Evolutionary conservation across 805 yeast genomes (phyloP).

Genomic region (Barnettozyma wickerhamii): DNA sequence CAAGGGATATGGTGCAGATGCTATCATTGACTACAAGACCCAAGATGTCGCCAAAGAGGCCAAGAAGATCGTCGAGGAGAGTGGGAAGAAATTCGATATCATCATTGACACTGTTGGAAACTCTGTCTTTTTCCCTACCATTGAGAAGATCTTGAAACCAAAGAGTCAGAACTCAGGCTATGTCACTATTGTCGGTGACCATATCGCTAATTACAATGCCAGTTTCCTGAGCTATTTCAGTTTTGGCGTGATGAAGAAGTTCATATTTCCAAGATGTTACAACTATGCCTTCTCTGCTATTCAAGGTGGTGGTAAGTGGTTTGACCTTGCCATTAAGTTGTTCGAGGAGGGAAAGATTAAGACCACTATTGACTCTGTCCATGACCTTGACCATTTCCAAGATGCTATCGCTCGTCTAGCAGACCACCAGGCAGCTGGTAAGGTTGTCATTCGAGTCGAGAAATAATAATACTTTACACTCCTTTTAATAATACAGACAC

Average conservation of each 20-base stretch:
- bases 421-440: conserved; percentile 41
- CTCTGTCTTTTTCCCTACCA: conserved; percentile 40
- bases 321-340: conserved; percentile 28
- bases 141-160: conserved; percentile 41
- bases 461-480: not conserved
- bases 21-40: conserved; percentile 52
- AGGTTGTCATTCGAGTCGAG: conserved; percentile 36
- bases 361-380: conserved; percentile 51
- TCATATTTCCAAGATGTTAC: conserved; percentile 16
- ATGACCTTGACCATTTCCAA: conserved; percentile 42
- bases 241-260: conserved; percentile 10
- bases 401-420: conserved; percentile 47
- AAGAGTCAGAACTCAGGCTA: conserved; percentile 44
- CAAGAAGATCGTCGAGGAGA: conserved; percentile 21
- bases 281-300: conserved; percentile 25
- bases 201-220: conserved; percentile 27
- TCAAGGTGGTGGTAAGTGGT: conserved; percentile 23
- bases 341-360: conserved; percentile 37
- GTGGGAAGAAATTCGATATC: conserved; percentile 50
- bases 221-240: conserved; percentile 9
- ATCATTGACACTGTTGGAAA: conserved; percentile 68
- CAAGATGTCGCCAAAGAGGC: conserved; percentile 35
- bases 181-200: conserved; percentile 55
- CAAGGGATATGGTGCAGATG: conserved; percentile 50
- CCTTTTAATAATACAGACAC: no score